Evolutionary conservation across 495 filamentous ascomycete species (phyloP).

Genomic region (Penicillium steckii): DNA sequence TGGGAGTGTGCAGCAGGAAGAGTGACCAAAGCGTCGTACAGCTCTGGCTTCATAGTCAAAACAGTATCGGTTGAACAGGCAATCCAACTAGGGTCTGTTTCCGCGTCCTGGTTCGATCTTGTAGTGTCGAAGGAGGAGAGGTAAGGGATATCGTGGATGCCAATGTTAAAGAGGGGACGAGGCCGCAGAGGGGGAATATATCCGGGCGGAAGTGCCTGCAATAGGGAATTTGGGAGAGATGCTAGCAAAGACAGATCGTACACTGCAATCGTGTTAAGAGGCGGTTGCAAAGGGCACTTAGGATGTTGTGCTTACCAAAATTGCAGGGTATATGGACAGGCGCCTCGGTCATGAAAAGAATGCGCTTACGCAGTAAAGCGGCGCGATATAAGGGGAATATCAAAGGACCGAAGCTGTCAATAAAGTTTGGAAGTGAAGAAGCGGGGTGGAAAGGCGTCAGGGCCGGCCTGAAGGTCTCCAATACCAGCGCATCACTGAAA

Average conservation of each 20-base stretch:
- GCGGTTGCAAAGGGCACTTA: too few relatives aligned
- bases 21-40: constrained; percentile 86
- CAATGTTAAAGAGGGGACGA: constrained; percentile 85
- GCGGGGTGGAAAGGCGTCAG: constrained; percentile 82
- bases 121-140: constrained; percentile 48
- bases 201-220: constrained; percentile 53
- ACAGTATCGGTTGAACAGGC: constrained; percentile 95
- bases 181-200: constrained; percentile 57
- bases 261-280: constrained; percentile 57
- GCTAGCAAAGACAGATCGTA: constrained; percentile 92
- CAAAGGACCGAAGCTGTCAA: constrained; percentile 84
- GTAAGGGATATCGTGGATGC: constrained; percentile 87
- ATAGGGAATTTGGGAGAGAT: constrained; percentile 65
- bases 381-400: constrained; percentile 88
- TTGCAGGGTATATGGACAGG: constrained; percentile 85
- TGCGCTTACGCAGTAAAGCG: constrained; percentile 82
- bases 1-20: constrained; percentile 66
- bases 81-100: constrained; percentile 71
- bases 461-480: constrained; percentile 66
- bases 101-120: constrained; percentile 31
- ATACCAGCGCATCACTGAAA: constrained; percentile 46
- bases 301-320: constrained; percentile 84
- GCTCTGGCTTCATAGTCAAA: constrained; percentile 73
- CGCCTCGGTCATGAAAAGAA: constrained; percentile 78
- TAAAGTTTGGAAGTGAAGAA: constrained; percentile 69